These are phyloP conservation scores for Anethum foeniculum DNA, from an alignment of 140 eudicot genomes.

Conservation along the genomic window DNA sequence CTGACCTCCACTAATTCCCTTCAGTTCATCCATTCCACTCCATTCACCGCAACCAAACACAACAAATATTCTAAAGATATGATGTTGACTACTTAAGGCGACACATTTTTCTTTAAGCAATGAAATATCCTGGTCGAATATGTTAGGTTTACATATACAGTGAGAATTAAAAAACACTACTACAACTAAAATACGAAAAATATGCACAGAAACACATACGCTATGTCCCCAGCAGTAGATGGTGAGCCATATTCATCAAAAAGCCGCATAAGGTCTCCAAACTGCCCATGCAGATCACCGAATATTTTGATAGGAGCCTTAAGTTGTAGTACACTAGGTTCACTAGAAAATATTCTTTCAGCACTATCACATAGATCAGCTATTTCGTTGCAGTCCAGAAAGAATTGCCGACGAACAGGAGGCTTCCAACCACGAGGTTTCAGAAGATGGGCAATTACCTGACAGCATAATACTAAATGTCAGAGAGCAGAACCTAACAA, in stretches of 20 bases:
- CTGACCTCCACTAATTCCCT: too few species aligned
- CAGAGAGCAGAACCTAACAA: neutral
- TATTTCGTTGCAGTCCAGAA: constrained; percentile 88
- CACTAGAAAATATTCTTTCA: constrained; percentile 81
- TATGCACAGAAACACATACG: constrained; percentile 45
- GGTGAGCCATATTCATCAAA: constrained; percentile 98
- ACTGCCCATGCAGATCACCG: constrained; percentile 96
- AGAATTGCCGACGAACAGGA: constrained; percentile 82
- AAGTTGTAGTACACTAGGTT: constrained; percentile 84
- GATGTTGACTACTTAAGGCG: neutral
- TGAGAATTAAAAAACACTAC: neutral
- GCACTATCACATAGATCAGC: constrained; percentile 96
- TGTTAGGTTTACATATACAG: neutral
- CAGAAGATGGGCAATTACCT: constrained; percentile 77
- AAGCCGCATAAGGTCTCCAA: constrained; percentile 97
- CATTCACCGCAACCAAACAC: too few species aligned
- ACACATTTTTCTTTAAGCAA: neutral
- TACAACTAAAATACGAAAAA: neutral
- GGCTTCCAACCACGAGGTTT: constrained; percentile 99
- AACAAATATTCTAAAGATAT: too few species aligned
- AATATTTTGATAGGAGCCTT: constrained; percentile 90
- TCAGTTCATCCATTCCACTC: too few species aligned
- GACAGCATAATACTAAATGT: constrained; percentile 1
- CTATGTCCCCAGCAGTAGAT: constrained; percentile 93
- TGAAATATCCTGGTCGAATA: neutral